These are phyloP conservation scores for Coprinopsis sp. DNA, from an alignment of 768 basidiomycete species.

Conservation along the genomic window DNA sequence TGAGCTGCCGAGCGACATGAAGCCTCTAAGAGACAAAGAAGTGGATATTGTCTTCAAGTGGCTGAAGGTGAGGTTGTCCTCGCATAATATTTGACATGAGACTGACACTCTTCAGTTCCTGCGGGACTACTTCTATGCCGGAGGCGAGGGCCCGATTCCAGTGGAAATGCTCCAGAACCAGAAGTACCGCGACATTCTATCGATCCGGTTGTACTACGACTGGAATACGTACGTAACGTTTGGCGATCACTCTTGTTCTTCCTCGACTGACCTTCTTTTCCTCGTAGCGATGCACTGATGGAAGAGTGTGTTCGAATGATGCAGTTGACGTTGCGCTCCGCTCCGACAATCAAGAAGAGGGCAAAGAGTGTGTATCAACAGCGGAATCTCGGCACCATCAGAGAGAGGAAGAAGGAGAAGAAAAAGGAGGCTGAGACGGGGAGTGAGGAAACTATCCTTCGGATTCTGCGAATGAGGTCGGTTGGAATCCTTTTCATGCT, in stretches of 20 bases:
- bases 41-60: conserved; percentile 99
- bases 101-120: conserved; percentile 58
- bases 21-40: conserved; percentile 89
- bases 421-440: conserved; percentile 71
- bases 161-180: conserved; percentile 86
- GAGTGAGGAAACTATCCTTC: conserved; percentile 87
- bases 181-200: conserved; percentile 88
- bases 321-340: conserved; percentile 76
- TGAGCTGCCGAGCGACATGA: conserved; percentile 83
- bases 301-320: conserved; percentile 95
- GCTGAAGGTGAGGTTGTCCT: conserved; percentile 62
- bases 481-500: conserved; percentile 8
- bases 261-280: conserved; percentile 9
- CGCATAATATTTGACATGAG: not conserved
- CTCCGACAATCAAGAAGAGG: conserved; percentile 77
- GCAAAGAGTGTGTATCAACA: conserved; percentile 91
- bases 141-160: conserved; percentile 87
- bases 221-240: conserved; percentile 71
- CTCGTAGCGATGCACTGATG: conserved; percentile 70
- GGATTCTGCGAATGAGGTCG: conserved; percentile 93
- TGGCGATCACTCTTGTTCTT: not conserved
- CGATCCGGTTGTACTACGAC: conserved; percentile 92
- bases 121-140: conserved; percentile 91
- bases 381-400: conserved; percentile 94
- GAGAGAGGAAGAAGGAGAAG: conserved; percentile 90